Percentiles rank a stretch among this genome's conserved stretches.
Conservation (phyloP, 2,329 filamentous ascomycete species). For the Aureobasidium lini region DNA sequence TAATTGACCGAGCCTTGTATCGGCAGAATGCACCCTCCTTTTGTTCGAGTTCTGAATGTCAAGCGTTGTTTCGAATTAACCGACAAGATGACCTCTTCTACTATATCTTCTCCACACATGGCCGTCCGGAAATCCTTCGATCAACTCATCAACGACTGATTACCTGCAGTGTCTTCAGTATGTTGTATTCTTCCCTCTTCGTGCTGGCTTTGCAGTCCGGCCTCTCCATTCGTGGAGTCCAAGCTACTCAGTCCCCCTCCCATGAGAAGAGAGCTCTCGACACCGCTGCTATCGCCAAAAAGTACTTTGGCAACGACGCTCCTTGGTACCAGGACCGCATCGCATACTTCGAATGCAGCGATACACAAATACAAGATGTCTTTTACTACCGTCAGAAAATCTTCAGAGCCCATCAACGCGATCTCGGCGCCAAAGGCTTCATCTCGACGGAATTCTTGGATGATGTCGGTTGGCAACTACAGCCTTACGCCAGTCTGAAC, state of each 20-base stretch:
- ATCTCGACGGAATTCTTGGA: conserved; percentile 41
- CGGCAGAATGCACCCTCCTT: background rate
- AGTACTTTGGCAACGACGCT: conserved; percentile 35
- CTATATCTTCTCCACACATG: background rate
- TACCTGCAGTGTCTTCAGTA: background rate
- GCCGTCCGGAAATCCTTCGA: background rate
- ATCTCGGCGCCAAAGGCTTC: conserved; percentile 35
- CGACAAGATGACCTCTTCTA: background rate
- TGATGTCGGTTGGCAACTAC: conserved; percentile 37
- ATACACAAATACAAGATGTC: conserved; percentile 33
- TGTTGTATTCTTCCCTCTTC: conserved; percentile 4
- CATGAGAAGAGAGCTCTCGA: background rate
- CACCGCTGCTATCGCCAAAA: background rate
- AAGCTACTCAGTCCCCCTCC: background rate
- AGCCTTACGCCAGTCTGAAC: conserved; percentile 37
- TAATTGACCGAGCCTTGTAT: background rate
- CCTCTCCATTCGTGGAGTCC: background rate
- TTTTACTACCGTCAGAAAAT: conserved; percentile 42
- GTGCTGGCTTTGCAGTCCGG: background rate
- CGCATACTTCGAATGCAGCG: conserved; percentile 34
- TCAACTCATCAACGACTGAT: background rate
- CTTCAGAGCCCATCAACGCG: conserved; percentile 38
- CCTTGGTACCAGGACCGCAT: conserved; percentile 34
- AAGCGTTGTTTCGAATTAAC: conserved; percentile 2
- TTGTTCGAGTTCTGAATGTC: background rate